phyloP scores from a whole-genome alignment of 768 basidiomycete genomes.

The Infundibulicybe gibba region DNA sequence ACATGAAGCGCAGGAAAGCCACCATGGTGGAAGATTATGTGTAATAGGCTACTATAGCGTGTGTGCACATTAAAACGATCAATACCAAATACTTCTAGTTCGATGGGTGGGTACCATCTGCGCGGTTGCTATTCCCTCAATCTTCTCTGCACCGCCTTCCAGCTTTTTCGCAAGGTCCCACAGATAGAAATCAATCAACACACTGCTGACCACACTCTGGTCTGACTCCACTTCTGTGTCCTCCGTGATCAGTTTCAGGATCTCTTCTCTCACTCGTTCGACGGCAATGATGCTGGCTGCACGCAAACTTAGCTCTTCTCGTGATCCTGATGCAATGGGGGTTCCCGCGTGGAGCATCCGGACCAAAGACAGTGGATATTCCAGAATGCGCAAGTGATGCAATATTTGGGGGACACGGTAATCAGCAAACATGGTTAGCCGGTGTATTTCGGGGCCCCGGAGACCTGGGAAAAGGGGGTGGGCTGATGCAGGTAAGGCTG shows the following conservation, averaged over 20 bases:
- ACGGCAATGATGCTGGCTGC: constrained; percentile 78
- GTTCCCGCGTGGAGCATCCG: constrained; percentile 41
- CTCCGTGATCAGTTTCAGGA: constrained; percentile 32
- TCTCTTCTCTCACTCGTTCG: constrained; percentile 64
- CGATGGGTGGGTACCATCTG: constrained; percentile 69
- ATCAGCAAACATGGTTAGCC: constrained; percentile 93
- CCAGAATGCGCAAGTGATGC: constrained; percentile 75
- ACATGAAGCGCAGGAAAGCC: too few relatives aligned
- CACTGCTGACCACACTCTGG: constrained; percentile 54
- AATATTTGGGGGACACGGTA: constrained; percentile 90
- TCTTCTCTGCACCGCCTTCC: constrained; percentile 55
- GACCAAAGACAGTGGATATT: constrained; percentile 64
- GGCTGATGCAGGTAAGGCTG: constrained; percentile 31
- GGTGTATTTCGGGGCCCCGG: constrained; percentile 55
- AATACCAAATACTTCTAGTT: constrained; percentile 88
- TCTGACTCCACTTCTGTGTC: constrained; percentile 16
- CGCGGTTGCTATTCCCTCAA: constrained; percentile 55
- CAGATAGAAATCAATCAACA: constrained; percentile 86
- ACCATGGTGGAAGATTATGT: too few relatives aligned
- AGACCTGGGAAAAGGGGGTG: constrained; percentile 75
- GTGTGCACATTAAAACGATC: constrained; percentile 10
- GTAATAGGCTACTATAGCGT: neutral
- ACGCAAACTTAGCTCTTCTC: constrained; percentile 77
- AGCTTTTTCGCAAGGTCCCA: constrained; percentile 85
- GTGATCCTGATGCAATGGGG: constrained; percentile 49